A percentile compares a stretch with the other conserved stretches of the same genome.
Evolutionary conservation across 2,329 filamentous ascomycete genomes (phyloP).

Genomic region (Incumbomyces lentus): DNA sequence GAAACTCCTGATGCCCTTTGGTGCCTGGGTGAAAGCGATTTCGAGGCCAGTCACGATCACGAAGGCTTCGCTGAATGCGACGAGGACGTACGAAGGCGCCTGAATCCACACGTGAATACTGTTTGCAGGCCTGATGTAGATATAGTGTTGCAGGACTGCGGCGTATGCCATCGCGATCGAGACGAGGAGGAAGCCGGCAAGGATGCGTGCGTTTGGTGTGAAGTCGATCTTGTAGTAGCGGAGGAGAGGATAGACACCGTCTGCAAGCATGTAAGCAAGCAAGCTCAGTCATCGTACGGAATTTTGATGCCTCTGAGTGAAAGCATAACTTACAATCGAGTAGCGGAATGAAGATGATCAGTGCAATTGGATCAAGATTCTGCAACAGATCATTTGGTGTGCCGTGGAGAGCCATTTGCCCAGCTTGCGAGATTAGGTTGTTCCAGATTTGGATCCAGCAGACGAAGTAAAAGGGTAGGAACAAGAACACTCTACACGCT

Average conservation of each 20-base stretch:
- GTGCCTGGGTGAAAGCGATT: slow-evolving; percentile 64
- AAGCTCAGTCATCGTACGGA: too few relatives aligned
- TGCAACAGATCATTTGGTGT: slow-evolving; percentile 69
- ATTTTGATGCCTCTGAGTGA: too few relatives aligned
- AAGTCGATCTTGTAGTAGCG: slow-evolving; percentile 55
- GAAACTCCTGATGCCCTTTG: slow-evolving; percentile 56
- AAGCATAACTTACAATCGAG: too few relatives aligned
- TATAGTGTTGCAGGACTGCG: slow-evolving; percentile 46
- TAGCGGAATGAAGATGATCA: slow-evolving; percentile 41
- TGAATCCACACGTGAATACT: slow-evolving; percentile 36
- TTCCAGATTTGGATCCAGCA: slow-evolving; percentile 35
- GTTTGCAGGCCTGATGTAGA: slow-evolving; percentile 39
- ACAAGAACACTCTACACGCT: slow-evolving; percentile 63
- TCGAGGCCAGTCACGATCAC: slow-evolving; percentile 59
- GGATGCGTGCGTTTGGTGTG: slow-evolving; percentile 67
- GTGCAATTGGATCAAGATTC: slow-evolving; percentile 64
- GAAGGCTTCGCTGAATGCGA: slow-evolving; percentile 45
- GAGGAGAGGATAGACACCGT: slow-evolving; percentile 49
- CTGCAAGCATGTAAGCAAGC: too few relatives aligned
- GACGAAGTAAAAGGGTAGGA: slow-evolving; percentile 60
- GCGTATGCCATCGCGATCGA: slow-evolving; percentile 53
- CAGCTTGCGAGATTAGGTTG: slow-evolving; percentile 28
- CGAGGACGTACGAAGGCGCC: slow-evolving; percentile 35
- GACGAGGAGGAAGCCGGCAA: slow-evolving; percentile 57
- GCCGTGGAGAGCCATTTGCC: slow-evolving; percentile 54